phyloP scores from a whole-genome alignment of 1,284 basidiomycete species.

The Taiwanofungus camphoratus region DNA sequence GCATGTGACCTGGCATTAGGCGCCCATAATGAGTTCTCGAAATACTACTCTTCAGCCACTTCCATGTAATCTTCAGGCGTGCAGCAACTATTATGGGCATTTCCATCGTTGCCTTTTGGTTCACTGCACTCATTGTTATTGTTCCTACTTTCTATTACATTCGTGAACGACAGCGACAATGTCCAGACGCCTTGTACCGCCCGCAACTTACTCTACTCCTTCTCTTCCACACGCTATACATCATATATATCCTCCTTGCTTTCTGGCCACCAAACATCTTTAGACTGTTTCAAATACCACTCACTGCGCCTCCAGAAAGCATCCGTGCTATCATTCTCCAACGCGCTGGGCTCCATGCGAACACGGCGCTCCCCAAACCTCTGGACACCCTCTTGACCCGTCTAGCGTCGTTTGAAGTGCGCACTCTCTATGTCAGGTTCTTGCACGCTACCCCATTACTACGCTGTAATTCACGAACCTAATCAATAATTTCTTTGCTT shows the following conservation, averaged over 20 bases:
- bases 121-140: conserved; percentile 19
- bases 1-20: too few relatives aligned
- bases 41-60: too few relatives aligned
- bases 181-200: conserved; percentile 11
- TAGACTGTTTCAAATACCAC: conserved; percentile 42
- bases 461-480: not conserved
- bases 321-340: conserved; percentile 43
- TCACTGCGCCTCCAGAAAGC: conserved; percentile 46
- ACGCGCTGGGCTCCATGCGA: conserved; percentile 27
- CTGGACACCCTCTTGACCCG: conserved; percentile 50
- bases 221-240: conserved; percentile 50
- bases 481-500: not conserved
- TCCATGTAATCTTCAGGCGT: not conserved
- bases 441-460: conserved; percentile 13
- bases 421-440: conserved; percentile 56
- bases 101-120: conserved; percentile 25
- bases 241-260: conserved; percentile 43
- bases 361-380: conserved; percentile 34
- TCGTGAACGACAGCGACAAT: conserved; percentile 11
- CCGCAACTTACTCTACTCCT: conserved; percentile 32
- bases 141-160: conserved; percentile 16
- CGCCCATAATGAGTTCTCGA: too few relatives aligned
- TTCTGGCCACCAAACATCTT: conserved; percentile 60
- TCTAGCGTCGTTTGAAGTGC: conserved; percentile 52
- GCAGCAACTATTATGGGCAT: conserved; percentile 24